Conservation (phyloP, 768 basidiomycete species). For the Lactifluus piperatus region DNA sequence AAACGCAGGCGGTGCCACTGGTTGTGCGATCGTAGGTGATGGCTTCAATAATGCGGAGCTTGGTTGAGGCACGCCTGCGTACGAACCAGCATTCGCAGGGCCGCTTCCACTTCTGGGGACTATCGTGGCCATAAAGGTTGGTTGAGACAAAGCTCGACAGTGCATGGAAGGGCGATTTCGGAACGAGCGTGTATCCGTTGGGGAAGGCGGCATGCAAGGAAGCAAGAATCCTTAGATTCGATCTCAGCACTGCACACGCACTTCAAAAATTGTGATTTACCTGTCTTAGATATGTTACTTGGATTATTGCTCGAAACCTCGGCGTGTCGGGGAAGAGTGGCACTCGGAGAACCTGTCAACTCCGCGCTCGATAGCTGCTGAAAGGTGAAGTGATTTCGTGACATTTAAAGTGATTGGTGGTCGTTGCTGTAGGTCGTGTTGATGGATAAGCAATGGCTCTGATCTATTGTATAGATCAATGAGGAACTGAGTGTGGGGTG, state of each 20-base stretch:
- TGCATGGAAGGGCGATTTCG: not conserved
- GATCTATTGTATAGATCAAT: not conserved
- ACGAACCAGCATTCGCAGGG: not conserved
- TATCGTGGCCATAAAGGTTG: not conserved
- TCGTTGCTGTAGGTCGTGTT: not conserved
- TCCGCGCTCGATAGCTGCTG: slow-evolving; percentile 4
- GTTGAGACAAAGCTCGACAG: not conserved
- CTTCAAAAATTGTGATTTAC: not conserved
- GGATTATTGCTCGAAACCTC: not conserved
- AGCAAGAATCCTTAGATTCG: not conserved
- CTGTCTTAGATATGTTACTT: not conserved
- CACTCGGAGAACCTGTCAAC: not conserved
- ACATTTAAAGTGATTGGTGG: not conserved
- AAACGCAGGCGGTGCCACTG: not conserved
- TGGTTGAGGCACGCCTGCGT: not conserved
- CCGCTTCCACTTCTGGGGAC: not conserved
- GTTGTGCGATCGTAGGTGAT: not conserved
- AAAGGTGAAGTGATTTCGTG: not conserved
- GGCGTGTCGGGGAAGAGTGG: not conserved
- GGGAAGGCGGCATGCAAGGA: not conserved
- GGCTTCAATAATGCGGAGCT: not conserved
- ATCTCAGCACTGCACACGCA: not conserved
- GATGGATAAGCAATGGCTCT: not conserved
- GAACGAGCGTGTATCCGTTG: not conserved
- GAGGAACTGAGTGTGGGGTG: not conserved